Conservation (phyloP, 2,329 filamentous ascomycete genomes). For the Colletotrichum eremochloae region DNA sequence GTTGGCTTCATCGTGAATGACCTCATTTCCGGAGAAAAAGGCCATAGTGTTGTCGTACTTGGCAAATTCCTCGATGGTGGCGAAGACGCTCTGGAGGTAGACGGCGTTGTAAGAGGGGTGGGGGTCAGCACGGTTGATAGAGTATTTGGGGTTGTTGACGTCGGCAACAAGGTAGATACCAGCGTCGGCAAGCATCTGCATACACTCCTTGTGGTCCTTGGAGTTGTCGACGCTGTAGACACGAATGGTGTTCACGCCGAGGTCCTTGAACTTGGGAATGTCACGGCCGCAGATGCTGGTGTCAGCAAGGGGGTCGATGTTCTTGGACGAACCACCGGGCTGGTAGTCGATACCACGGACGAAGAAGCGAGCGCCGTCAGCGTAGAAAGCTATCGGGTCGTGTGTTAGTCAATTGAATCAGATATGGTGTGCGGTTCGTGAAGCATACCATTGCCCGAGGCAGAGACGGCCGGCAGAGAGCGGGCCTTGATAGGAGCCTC, state of each 20-base stretch:
- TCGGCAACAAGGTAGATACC: slow-evolving; percentile 94
- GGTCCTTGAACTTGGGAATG: slow-evolving; percentile 83
- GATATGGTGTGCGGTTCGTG: neutral
- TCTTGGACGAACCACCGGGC: slow-evolving; percentile 69
- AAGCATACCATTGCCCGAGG: slow-evolving; percentile 67
- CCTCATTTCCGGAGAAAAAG: slow-evolving; percentile 87
- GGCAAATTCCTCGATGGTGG: slow-evolving; percentile 86
- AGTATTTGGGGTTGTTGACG: slow-evolving; percentile 91
- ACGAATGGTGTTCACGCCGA: slow-evolving; percentile 92
- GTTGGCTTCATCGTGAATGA: slow-evolving; percentile 75
- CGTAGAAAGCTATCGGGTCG: slow-evolving; percentile 66
- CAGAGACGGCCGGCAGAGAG: slow-evolving; percentile 63
- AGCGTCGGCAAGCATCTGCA: slow-evolving; percentile 82
- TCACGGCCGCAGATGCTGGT: slow-evolving; percentile 79
- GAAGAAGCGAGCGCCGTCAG: slow-evolving; percentile 67
- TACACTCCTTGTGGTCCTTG: slow-evolving; percentile 82
- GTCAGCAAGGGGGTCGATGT: slow-evolving; percentile 83
- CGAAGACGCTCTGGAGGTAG: slow-evolving; percentile 88
- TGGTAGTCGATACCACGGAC: slow-evolving; percentile 73
- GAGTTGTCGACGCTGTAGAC: slow-evolving; percentile 95
- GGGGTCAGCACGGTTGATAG: slow-evolving; percentile 83
- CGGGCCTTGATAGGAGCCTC: slow-evolving; percentile 65
- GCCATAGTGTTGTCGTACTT: slow-evolving; percentile 89
- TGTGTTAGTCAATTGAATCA: slow-evolving; percentile 45
- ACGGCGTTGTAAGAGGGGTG: slow-evolving; percentile 84